Base-by-base conservation (phyloP, 805 yeast genomes). In the Metschnikowia amazonensis region DNA sequence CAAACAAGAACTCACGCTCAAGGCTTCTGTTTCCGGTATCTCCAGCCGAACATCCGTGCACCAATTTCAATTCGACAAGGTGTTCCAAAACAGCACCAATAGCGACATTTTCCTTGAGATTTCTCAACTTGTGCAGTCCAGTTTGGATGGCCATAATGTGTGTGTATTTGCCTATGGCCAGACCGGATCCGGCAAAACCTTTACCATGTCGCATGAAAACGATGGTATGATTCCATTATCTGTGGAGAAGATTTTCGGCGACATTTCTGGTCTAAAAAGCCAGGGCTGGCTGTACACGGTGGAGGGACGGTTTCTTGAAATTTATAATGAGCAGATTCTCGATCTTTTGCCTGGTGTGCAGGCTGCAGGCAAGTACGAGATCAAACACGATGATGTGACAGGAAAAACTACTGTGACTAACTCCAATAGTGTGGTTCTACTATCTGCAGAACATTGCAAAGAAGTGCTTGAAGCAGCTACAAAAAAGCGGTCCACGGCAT, bases 121-220 rank as follows among this genome's bases (percentile, higher is more conserved):
- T 1, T 82, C 94, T 2, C 96, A 89, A 62, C 65, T 92, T 18
- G 81, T 92, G 1, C 96, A 89, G 62, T 68, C 74, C 1, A 52
- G 65, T 8, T 42, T 55, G 34, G 95, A 92, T 64, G 99, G 99
- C 0, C 82, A 74, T 58, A 89, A 89, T 55, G 96, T 89, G 2
- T 89, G 97, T 63, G 87, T 94, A 1, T 89, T 89, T 65, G 97
- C 97, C 4, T 92, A 94, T 62, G 99, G 99, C 1, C 99, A 92
- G 64, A 94, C 99, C 0, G 59, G 88, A 77, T 69, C 97, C 0
- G 99, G 99, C 3, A 92, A 92, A 61, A 92, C 98, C 0, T 83
- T 67, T 62, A 94, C 99, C 0, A 94, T 92, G 98, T 77, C 89
- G 1, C 67, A 69, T 46, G 67, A 77, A 0, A 57, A 64, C 1